Evolutionary conservation across 805 yeast species (phyloP).

Genomic region (Myxozyma melibiosi): DNA sequence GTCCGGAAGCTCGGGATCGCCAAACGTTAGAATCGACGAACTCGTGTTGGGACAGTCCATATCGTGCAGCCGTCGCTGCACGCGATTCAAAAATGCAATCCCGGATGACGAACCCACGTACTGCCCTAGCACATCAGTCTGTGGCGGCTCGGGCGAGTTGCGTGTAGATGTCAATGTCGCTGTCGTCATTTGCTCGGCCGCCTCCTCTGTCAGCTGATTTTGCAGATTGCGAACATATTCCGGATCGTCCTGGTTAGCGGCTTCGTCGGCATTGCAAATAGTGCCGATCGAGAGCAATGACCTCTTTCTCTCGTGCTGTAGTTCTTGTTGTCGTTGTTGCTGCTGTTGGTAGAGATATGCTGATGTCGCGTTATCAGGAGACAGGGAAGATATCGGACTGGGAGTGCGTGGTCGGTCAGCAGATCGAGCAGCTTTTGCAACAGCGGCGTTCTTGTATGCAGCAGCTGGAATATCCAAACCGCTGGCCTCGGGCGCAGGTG

Average conservation of each 20-base stretch:
- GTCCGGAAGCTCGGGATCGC: conserved; percentile 23
- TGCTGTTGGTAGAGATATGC: background rate
- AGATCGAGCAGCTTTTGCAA: too few relatives aligned
- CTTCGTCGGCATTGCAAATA: conserved; percentile 5
- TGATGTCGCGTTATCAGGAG: background rate
- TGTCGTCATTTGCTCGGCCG: background rate
- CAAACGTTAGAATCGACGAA: conserved; percentile 26
- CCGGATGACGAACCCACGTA: conserved; percentile 27
- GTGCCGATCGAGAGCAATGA: conserved; percentile 2
- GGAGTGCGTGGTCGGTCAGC: too few relatives aligned
- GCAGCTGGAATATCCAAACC: background rate
- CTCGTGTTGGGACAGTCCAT: background rate
- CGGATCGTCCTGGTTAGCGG: conserved; percentile 10
- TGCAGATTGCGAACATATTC: conserved; percentile 13
- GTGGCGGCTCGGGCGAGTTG: conserved; percentile 14
- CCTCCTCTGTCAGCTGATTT: conserved; percentile 1
- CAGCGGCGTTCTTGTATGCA: too few relatives aligned
- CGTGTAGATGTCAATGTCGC: background rate
- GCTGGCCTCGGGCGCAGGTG: conserved; percentile 24
- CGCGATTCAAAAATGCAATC: conserved; percentile 19
- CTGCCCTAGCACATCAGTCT: conserved; percentile 19
- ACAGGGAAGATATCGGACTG: background rate
- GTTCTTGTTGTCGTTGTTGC: background rate
- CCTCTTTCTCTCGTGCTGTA: background rate
- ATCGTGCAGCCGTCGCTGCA: conserved; percentile 18